These are phyloP conservation scores for Draba incana DNA, from an alignment of 345 rosid genomes.

Conservation along the genomic window DNA sequence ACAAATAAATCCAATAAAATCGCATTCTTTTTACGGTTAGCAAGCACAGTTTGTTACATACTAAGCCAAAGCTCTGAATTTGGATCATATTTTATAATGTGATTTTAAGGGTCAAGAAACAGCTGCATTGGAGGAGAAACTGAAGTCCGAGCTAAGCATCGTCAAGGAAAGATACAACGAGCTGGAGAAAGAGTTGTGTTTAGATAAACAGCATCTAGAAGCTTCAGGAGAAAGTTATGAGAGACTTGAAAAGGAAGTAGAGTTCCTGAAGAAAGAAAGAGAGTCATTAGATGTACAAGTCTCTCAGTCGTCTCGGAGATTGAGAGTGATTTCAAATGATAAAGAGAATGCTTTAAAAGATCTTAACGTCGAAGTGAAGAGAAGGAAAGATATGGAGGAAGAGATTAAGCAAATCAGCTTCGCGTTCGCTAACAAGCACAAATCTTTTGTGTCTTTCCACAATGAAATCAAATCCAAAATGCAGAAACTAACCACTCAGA, in stretches of 20 bases:
- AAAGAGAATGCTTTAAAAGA: constrained; percentile 70
- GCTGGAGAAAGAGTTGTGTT: constrained; percentile 54
- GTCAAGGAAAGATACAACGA: constrained; percentile 55
- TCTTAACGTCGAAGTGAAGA: constrained; percentile 57
- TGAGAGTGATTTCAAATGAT: constrained; percentile 47
- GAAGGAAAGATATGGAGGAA: constrained; percentile 68
- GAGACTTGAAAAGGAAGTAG: constrained; percentile 61
- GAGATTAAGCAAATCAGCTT: constrained; percentile 70
- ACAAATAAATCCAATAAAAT: constrained; percentile 19
- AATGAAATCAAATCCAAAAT: constrained; percentile 65
- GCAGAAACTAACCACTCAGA: constrained; percentile 56
- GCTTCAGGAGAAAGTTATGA: constrained; percentile 54
- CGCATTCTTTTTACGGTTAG: not conserved
- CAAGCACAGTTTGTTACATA: constrained; percentile 4
- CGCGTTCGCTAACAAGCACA: constrained; percentile 68
- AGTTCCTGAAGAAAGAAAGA: constrained; percentile 62
- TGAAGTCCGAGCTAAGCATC: constrained; percentile 48
- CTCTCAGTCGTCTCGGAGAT: constrained; percentile 53
- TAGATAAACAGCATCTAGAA: constrained; percentile 52
- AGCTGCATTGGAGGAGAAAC: constrained; percentile 48
- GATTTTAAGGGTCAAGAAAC: constrained; percentile 61
- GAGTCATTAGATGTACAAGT: constrained; percentile 49
- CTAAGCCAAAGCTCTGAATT: constrained; percentile 3
- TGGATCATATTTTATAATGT: constrained; percentile 18
- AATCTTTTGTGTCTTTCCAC: constrained; percentile 58